Evolutionary conservation across 768 basidiomycete genomes (phyloP).

Genomic region (Tricholoma furcatifolium): DNA sequence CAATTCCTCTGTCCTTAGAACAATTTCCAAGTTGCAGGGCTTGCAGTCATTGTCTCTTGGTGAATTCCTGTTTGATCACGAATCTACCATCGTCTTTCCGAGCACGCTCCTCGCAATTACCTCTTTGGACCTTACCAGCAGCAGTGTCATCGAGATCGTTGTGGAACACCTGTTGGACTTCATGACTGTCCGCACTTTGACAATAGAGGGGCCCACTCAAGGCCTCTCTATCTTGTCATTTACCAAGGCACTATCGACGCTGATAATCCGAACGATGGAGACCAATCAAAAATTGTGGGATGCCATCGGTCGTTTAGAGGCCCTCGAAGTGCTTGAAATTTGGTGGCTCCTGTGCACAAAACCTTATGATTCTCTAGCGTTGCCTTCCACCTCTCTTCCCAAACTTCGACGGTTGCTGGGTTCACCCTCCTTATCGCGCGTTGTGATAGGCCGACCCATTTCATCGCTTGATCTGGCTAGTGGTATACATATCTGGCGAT

Average conservation of each 20-base stretch:
- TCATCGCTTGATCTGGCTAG: conserved; percentile 2
- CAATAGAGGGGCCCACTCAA: background rate
- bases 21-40: conserved; percentile 8
- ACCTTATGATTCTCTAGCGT: background rate
- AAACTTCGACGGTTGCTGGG: conserved; percentile 4
- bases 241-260: background rate
- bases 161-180: background rate
- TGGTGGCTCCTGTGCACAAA: no score
- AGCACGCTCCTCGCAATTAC: background rate
- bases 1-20: conserved; percentile 9
- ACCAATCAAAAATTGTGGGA: conserved; percentile 1
- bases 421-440: conserved; percentile 1
- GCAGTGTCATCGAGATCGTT: background rate
- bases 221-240: conserved; percentile 1
- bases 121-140: conserved; percentile 3
- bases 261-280: background rate
- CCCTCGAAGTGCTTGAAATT: conserved; percentile 4
- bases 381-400: conserved; percentile 7
- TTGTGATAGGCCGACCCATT: conserved; percentile 9
- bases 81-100: background rate
- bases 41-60: conserved; percentile 2
- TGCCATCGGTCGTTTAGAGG: background rate
- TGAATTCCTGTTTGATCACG: background rate
- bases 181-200: conserved; percentile 1
- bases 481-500: background rate